Base-by-base conservation (phyloP, 345 rosid genomes). In the Camelina sativa region DNA sequence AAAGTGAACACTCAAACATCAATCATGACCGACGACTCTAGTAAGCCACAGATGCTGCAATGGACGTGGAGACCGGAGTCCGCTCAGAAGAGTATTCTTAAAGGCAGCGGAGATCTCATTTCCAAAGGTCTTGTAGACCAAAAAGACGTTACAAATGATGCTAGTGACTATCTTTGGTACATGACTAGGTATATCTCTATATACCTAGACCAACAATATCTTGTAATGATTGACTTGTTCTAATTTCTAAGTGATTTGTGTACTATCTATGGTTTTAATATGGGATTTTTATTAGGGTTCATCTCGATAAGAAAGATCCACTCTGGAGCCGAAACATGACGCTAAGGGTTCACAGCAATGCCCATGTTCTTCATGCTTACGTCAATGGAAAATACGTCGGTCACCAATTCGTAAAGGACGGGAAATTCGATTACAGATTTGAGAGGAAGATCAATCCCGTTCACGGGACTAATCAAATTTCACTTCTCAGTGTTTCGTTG, bases 11-110 rank as follows among this genome's bases (percentile, higher is more conserved):
- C 89, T 34, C 93, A 90, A 69, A 88, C 88, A 1, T 64, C 85
- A 0, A 62, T 84, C 17, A 80, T 86, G 76, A 84, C 78, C 8
- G 84, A 80, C 11, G 67, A 55, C 44, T 82, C 83, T 4, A 82
- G 81, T 35, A 34, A 70, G 19, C 80, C 85, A 2, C 20, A 43
- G 53, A 71, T 79, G 30, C 75, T 86, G 2, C 63, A 75, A 48
- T 88, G 93, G 96, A 51, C 43, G 1, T 90, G 94, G 96, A 87
- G 83, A 61, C 89, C 92, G 0, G 92, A 92, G 72, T 28, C 12
- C 0, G 59, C 75, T 12, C 76, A 69, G 1, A 60, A 74, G 28
- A 15, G 80, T 6, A 64, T 80, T 11, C 38, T 74, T 11, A 56
- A 47, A 74, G 80, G 89, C 34, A 82, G 71, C 8, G 85, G 89